phyloP scores from a whole-genome alignment of 805 yeast species.

The Pichia heedii region DNA sequence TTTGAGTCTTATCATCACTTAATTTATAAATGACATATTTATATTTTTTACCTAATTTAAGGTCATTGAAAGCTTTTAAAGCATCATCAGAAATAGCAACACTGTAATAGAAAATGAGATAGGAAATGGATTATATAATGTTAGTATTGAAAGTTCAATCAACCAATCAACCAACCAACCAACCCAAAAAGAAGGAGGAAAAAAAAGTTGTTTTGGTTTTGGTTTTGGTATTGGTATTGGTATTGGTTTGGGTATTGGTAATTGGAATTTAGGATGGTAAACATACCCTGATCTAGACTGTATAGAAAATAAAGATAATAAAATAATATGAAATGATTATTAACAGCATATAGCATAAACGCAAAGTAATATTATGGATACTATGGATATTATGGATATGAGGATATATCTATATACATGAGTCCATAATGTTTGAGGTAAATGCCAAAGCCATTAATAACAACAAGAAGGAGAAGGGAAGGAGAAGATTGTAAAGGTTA shows the following conservation, averaged over 20 bases:
- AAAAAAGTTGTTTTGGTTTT: too few relatives aligned
- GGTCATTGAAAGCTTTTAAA: conserved; percentile 86
- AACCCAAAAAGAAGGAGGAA: neutral
- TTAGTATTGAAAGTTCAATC: neutral
- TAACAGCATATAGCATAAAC: too few relatives aligned
- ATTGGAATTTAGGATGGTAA: neutral
- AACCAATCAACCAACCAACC: neutral
- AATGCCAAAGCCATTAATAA: too few relatives aligned
- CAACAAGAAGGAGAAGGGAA: too few relatives aligned
- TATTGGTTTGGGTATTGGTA: too few relatives aligned
- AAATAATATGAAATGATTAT: too few relatives aligned
- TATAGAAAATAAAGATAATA: neutral
- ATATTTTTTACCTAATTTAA: conserved; percentile 86
- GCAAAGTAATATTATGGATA: too few relatives aligned
- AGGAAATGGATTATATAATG: neutral
- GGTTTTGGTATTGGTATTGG: too few relatives aligned
- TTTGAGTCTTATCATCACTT: conserved; percentile 82
- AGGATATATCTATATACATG: too few relatives aligned
- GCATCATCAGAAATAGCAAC: conserved; percentile 83
- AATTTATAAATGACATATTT: conserved; percentile 77
- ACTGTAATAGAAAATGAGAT: conserved; percentile 28
- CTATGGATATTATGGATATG: too few relatives aligned
- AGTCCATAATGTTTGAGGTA: too few relatives aligned
- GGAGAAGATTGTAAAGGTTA: too few relatives aligned
- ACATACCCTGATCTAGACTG: conserved; percentile 31